phyloP scores from a whole-genome alignment of 2,329 filamentous ascomycete species.

The Massarina eburnea region DNA sequence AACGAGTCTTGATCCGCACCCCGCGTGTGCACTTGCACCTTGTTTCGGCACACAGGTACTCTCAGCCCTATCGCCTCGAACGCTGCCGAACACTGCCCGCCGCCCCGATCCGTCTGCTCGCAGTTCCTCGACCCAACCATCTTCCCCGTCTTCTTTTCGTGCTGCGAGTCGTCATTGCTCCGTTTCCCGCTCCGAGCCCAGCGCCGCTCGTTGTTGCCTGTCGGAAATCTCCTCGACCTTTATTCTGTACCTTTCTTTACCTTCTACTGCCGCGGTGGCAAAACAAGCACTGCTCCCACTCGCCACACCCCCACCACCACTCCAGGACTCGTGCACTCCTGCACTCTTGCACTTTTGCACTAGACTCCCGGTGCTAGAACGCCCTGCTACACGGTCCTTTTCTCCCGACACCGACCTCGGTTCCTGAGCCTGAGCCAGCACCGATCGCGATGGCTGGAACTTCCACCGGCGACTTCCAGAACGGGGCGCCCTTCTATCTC shows the following conservation, averaged over 20 bases:
- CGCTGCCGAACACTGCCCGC: too few species aligned
- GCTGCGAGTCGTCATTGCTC: not conserved
- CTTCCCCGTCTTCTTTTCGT: too few species aligned
- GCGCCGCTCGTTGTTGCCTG: not conserved
- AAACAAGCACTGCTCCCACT: not conserved
- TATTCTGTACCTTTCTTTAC: not conserved
- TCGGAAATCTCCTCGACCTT: not conserved
- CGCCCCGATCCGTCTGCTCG: not conserved
- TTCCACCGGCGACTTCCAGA: constrained; percentile 40
- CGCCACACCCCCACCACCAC: constrained; percentile 15
- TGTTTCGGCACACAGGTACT: constrained; percentile 14
- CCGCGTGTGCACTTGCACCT: constrained; percentile 14
- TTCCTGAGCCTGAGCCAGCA: constrained; percentile 15
- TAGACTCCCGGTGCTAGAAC: too few species aligned
- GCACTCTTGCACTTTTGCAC: too few species aligned
- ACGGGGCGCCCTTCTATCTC: constrained; percentile 47
- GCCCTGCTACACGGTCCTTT: too few species aligned
- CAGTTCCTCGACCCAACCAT: not conserved
- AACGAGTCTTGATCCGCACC: constrained; percentile 6
- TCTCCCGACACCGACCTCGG: not conserved
- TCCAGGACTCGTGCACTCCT: constrained; percentile 7
- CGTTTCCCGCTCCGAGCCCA: not conserved
- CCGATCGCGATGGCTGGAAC: constrained; percentile 39
- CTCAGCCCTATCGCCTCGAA: constrained; percentile 10
- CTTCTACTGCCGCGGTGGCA: not conserved